These are phyloP conservation scores for Xylariaceae sp. DNA, from an alignment of 2,329 filamentous ascomycete genomes.

Conservation along the genomic window DNA sequence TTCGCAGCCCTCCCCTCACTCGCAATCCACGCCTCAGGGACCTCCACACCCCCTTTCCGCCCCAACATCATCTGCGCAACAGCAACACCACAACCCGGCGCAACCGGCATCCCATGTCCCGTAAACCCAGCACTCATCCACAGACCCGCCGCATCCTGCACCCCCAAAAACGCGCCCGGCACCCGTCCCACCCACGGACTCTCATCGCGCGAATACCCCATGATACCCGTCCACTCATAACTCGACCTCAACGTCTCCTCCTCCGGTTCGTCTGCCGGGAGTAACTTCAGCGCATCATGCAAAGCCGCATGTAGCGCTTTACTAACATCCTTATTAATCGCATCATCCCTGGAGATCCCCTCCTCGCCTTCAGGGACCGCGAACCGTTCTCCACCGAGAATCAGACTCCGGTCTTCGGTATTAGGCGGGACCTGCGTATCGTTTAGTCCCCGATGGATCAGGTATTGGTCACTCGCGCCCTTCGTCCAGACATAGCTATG, in stretches of 20 bases:
- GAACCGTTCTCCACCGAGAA: constrained; percentile 65
- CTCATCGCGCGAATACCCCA: constrained; percentile 67
- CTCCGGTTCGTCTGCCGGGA: constrained; percentile 14
- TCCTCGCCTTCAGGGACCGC: constrained; percentile 48
- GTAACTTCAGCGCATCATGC: constrained; percentile 38
- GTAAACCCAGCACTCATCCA: constrained; percentile 64
- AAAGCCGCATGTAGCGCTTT: constrained; percentile 49
- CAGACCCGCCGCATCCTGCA: constrained; percentile 42
- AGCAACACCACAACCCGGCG: constrained; percentile 60
- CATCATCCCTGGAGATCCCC: constrained; percentile 57
- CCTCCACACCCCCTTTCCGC: constrained; percentile 3
- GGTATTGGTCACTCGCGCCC: constrained; percentile 14
- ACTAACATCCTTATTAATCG: constrained; percentile 51
- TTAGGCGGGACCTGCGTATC: constrained; percentile 11
- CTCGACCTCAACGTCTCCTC: constrained; percentile 43
- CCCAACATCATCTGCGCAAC: constrained; percentile 53
- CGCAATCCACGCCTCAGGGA: constrained; percentile 11
- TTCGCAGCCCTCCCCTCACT: constrained; percentile 9
- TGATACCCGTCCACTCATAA: constrained; percentile 74
- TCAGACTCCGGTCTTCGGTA: constrained; percentile 37
- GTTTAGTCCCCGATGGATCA: constrained; percentile 15
- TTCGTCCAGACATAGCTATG: constrained; percentile 20
- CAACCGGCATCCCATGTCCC: constrained; percentile 72
- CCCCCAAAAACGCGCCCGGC: constrained; percentile 43
- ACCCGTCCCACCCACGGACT: constrained; percentile 67